Base-by-base conservation (phyloP, 495 filamentous ascomycete genomes). In the Pseudoneurospora amorphoporcata region DNA sequence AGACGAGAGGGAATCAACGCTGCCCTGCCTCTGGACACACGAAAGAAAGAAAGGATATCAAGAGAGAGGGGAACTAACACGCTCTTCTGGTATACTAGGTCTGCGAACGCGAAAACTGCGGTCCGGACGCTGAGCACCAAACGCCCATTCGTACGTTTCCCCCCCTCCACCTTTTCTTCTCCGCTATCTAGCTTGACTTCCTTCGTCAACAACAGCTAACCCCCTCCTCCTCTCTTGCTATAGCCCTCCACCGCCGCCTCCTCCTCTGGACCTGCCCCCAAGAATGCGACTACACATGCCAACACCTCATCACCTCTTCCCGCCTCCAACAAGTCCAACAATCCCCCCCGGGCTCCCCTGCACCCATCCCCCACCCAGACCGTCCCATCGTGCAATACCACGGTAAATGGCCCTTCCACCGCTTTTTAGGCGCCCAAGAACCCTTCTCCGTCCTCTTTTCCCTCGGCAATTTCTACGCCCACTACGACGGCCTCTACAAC, bases 201-300 rank as follows among this genome's bases (percentile, higher is more conserved):
- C n/a, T n/a, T n/a, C n/a, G 35, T 37, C 35, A 39, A 68, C 41
- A 12, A 43, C 68, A 37, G 38, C 37, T 10, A 4, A 32, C 23
- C 58, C 29, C 7, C 2, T 29, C 6, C 35, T n/a, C n/a, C n/a
- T n/a, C n/a, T n/a, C n/a, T n/a, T n/a, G n/a, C n/a, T n/a, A n/a
- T n/a, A n/a, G n/a, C 91, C 73, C 77, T 92, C 79, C 86, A 89
- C 77, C 91, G 85, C 81, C 88, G 88, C 42, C 85, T 94, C 74
- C 88, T 93, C 77, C 80, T 93, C 81, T 94, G 91, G 91, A 85
- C 84, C 75, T 99, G 95, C 83, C 89, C 93, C 41, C 80, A 90
- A 77, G 95, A 99, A 87, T 99, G 95, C 87, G 95, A 99, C 84
- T 97, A 99, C 86, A 92, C 92, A 68, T 99, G 95, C 86, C 95